Percentiles rank a stretch among this genome's conserved stretches.
Conservation (phyloP, 2,329 filamentous ascomycete species). For the Cladosporium sp. region DNA sequence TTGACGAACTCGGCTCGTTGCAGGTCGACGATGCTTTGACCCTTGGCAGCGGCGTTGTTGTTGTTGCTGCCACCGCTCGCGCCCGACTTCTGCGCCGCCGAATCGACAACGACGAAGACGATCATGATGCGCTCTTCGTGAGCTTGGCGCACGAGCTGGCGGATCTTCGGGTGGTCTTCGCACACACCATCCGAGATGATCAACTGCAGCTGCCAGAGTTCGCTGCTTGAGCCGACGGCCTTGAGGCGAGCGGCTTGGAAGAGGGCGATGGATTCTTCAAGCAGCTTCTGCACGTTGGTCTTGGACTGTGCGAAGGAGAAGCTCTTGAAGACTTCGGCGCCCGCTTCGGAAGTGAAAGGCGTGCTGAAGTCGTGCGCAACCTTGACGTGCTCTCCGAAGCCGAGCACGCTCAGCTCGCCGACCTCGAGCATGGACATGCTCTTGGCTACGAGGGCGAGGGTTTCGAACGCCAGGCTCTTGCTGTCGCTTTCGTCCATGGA, state of each 20-base stretch:
- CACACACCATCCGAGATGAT: slow-evolving; percentile 93
- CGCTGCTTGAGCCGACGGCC: slow-evolving; percentile 48
- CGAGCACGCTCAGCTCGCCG: slow-evolving; percentile 85
- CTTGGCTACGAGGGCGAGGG: slow-evolving; percentile 83
- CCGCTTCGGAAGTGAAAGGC: slow-evolving; percentile 75
- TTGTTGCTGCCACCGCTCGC: slow-evolving; percentile 10
- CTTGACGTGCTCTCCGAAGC: slow-evolving; percentile 79
- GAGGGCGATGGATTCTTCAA: slow-evolving; percentile 70
- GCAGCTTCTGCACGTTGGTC: slow-evolving; percentile 77
- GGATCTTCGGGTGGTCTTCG: slow-evolving; percentile 79
- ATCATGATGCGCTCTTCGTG: slow-evolving; percentile 95
- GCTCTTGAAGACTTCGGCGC: slow-evolving; percentile 74
- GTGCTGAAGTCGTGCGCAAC: slow-evolving; percentile 81
- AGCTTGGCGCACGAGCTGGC: slow-evolving; percentile 76
- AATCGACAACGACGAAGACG: slow-evolving; percentile 94
- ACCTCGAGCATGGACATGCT: slow-evolving; percentile 89
- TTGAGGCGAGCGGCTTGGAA: slow-evolving; percentile 72
- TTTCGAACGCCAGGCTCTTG: slow-evolving; percentile 82
- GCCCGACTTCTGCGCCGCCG: slow-evolving; percentile 28
- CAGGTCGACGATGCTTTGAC: slow-evolving; percentile 72
- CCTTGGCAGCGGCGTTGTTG: slow-evolving; percentile 34
- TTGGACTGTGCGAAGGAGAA: slow-evolving; percentile 82
- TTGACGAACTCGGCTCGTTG: slow-evolving; percentile 79
- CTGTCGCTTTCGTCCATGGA: slow-evolving; percentile 83
- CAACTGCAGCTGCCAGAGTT: slow-evolving; percentile 92